Evolutionary conservation across 2,329 filamentous ascomycete species (phyloP).

Genomic region (Talaromyces sp.): DNA sequence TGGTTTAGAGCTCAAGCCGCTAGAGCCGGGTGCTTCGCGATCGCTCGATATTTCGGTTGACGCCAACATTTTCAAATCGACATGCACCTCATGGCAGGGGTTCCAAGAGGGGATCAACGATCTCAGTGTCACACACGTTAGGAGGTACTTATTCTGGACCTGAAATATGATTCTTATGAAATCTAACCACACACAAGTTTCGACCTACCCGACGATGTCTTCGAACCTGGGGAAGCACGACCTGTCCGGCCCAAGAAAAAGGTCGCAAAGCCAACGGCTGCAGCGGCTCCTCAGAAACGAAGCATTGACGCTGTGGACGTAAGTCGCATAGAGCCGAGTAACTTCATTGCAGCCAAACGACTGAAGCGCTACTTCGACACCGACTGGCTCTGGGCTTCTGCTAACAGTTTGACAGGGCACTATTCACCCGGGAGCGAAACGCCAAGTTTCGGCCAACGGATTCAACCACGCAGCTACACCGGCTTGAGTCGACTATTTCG

Average conservation of each 20-base stretch:
- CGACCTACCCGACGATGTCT: constrained; percentile 85
- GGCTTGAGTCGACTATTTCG: constrained; percentile 25
- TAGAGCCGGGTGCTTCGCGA: constrained; percentile 60
- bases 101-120: constrained; percentile 73
- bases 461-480: constrained; percentile 30
- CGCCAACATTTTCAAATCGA: constrained; percentile 80
- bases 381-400: constrained; percentile 22
- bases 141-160: constrained; percentile 63
- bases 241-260: constrained; percentile 59
- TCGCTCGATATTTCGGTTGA: constrained; percentile 62
- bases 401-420: constrained; percentile 27
- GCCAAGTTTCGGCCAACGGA: constrained; percentile 32
- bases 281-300: constrained; percentile 37
- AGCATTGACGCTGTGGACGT: constrained; percentile 41
- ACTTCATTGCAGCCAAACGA: constrained; percentile 24
- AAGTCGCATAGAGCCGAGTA: constrained; percentile 33
- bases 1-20: constrained; percentile 71
- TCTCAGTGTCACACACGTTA: constrained; percentile 75
- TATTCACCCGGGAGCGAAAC: constrained; percentile 32
- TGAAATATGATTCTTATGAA: background rate
- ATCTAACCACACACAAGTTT: constrained; percentile 54
- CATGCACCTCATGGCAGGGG: constrained; percentile 70
- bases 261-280: constrained; percentile 37
- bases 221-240: constrained; percentile 70
- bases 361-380: constrained; percentile 20